Base-by-base conservation (phyloP, 1,139 yeast species). In the Kurtzmaniella quercitrusa region DNA sequence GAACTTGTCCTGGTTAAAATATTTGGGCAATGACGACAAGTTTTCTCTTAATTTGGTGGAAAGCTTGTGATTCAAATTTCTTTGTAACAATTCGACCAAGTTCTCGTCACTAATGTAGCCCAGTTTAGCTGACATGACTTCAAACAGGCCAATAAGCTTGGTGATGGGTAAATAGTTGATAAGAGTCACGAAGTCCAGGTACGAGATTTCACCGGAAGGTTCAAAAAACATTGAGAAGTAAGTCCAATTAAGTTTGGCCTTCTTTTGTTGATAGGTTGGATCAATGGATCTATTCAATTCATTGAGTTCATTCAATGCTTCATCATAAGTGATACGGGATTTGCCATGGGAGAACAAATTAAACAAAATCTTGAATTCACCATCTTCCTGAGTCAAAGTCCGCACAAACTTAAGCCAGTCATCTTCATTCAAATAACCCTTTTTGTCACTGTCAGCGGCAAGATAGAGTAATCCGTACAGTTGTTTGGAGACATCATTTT, bases 391-490 rank as follows among this genome's bases (percentile, higher is more conserved):
- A 38, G 80, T 74, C 47, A 84, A 65, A 30, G 81, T 69, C 43
- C 71, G 63, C 48, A 81, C 74, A 55, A 84, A 81, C 32, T 68
- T 66, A 34, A 76, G 61, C 78, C 87, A 85, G 51, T 85, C 89
- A 12, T 62, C 56, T 39, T 79, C 74, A 35, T 74, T 73, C 40
- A 84, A 64, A 50, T 71, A 82, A 1, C 91, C 91, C 53, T 82
- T 83, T 45, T 71, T 69, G 36, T 74, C 73, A 44, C 71, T 70
- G 57, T 84, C 93, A 20, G 88, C 81, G 33, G 84, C 74, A 43
- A 83, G 68, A 54, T 81, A 84, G 42, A 84, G 75, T 47, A 84
- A 60, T 2, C 76, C 61, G 45, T 63, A 71, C 7, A 74, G 56
- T 39, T 64, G 63, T 42, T 58, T 63, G 11, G 75, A 72, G 38